Evolutionary conservation across 805 yeast species (phyloP).

Genomic region (Starmerella etchellsii): DNA sequence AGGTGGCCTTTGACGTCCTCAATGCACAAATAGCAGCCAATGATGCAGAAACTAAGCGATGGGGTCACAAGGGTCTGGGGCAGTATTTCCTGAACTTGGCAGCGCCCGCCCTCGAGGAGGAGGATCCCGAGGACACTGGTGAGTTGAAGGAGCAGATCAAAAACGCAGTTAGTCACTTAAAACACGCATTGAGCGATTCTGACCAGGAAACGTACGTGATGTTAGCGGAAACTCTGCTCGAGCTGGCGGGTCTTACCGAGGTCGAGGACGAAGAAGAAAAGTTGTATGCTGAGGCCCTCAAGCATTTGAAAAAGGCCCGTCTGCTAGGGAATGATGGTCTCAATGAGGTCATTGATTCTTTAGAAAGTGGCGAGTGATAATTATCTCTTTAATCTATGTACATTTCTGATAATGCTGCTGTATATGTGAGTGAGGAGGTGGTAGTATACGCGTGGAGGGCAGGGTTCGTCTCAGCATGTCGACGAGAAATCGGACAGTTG

Average conservation of each 20-base stretch:
- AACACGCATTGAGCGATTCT: constrained; percentile 49
- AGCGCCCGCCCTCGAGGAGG: constrained; percentile 22
- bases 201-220: constrained; percentile 74
- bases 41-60: not conserved
- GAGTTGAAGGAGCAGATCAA: constrained; percentile 9
- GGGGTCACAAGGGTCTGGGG: constrained; percentile 27
- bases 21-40: constrained; percentile 3
- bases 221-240: constrained; percentile 74
- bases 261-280: constrained; percentile 53
- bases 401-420: too few species aligned
- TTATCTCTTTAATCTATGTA: too few species aligned
- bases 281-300: constrained; percentile 57
- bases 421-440: not conserved
- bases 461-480: constrained; percentile 1
- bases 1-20: constrained; percentile 2
- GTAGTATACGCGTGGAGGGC: too few species aligned
- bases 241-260: constrained; percentile 61
- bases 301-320: constrained; percentile 21
- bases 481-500: constrained; percentile 31
- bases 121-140: constrained; percentile 19
- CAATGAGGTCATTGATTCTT: constrained; percentile 28
- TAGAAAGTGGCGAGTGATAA: constrained; percentile 20
- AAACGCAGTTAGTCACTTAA: constrained; percentile 31
- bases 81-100: constrained; percentile 24
- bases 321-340: constrained; percentile 28